Base-by-base conservation (phyloP, 1,139 yeast species). In the Candida tunisiensis region DNA sequence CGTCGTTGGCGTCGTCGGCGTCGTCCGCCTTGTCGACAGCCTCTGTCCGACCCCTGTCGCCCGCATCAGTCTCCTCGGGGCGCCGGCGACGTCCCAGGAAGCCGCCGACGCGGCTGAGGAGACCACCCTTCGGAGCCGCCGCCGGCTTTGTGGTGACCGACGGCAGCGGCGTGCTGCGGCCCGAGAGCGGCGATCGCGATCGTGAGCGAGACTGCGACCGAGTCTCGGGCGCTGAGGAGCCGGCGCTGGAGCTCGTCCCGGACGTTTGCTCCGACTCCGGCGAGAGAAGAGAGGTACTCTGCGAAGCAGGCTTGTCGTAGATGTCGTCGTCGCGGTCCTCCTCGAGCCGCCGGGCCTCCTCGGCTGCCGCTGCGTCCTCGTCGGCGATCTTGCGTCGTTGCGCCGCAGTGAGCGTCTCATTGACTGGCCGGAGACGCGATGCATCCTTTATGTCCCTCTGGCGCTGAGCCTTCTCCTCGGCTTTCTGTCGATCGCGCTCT, bases 401-500 rank as follows among this genome's bases (percentile, higher is more conserved):
- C n/a, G n/a, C n/a, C n/a, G n/a, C n/a, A n/a, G n/a, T n/a, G n/a
- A n/a, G n/a, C n/a, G n/a, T n/a, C n/a, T n/a, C n/a, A n/a, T n/a
- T n/a, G n/a, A n/a, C n/a, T n/a, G n/a, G n/a, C n/a, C n/a, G n/a
- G n/a, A n/a, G n/a, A n/a, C n/a, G n/a, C n/a, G n/a, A n/a, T n/a
- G n/a, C n/a, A n/a, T n/a, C n/a, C n/a, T n/a, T n/a, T n/a, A n/a
- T n/a, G n/a, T n/a, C n/a, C n/a, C n/a, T n/a, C n/a, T n/a, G n/a
- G 35, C 36, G 34, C 20, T 29, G 24, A 29, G 29, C 30, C 28
- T 35, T 29, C 23, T 41, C 39, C 31, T 37, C 46, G 24, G 33
- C 34, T 25, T 27, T 35, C 25, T 34, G 32, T 23, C 37, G 40
- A 32, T 42, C 41, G 19, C 38, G 47, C 23, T 41, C 47, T 15